These are phyloP conservation scores for Talaromyces marneffei DNA, from an alignment of 2,329 filamentous ascomycete species.

Conservation along the genomic window DNA sequence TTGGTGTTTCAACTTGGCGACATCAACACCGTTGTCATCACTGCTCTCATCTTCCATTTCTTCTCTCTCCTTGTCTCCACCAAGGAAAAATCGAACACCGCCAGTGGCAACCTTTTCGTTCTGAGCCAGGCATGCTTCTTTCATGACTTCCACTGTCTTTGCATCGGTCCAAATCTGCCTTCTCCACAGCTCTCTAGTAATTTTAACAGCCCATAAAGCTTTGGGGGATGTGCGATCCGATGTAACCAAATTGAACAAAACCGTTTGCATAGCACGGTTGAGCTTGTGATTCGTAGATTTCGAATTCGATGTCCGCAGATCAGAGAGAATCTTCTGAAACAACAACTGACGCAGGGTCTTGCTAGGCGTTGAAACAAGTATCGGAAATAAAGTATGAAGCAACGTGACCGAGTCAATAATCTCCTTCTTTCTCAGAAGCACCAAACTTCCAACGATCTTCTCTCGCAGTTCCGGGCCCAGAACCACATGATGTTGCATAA, in stretches of 20 bases:
- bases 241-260: conserved; percentile 84
- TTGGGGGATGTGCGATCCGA: conserved; percentile 79
- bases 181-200: conserved; percentile 94
- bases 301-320: conserved; percentile 79
- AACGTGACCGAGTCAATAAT: conserved; percentile 79
- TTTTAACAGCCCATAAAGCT: conserved; percentile 90
- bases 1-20: conserved; percentile 77
- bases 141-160: conserved; percentile 96
- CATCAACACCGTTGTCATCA: conserved; percentile 68
- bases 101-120: conserved; percentile 89
- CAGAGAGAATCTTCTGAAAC: conserved; percentile 86
- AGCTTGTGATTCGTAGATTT: conserved; percentile 87
- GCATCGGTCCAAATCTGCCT: conserved; percentile 93
- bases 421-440: conserved; percentile 83
- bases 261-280: conserved; percentile 87
- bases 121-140: conserved; percentile 79
- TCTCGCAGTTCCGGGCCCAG: conserved; percentile 82
- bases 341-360: conserved; percentile 80
- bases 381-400: conserved; percentile 87
- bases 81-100: conserved; percentile 88
- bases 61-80: conserved; percentile 91
- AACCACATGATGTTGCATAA: conserved; percentile 73
- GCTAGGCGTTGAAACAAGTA: conserved; percentile 84
- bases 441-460: conserved; percentile 87
- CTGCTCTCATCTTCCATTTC: conserved; percentile 85